Percentiles rank a stretch among this genome's conserved stretches.
Evolutionary conservation across 352 stramenopile species (phyloP).

Genomic region (Globisporangium perplexum): DNA sequence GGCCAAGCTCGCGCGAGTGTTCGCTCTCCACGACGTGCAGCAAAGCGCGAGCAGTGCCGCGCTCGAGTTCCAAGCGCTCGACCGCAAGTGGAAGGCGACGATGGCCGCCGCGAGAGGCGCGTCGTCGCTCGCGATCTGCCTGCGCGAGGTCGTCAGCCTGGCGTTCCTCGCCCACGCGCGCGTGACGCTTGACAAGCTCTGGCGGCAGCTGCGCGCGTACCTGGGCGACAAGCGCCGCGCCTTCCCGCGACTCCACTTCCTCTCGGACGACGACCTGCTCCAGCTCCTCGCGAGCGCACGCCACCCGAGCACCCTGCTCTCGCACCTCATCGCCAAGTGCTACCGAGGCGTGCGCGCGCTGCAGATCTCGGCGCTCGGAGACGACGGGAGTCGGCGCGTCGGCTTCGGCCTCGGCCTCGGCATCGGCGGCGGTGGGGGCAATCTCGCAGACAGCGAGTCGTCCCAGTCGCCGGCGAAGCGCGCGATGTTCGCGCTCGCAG

Average conservation of each 20-base stretch:
- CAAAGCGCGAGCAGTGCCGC: conserved; percentile 44
- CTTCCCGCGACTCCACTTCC: conserved; percentile 57
- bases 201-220: conserved; percentile 45
- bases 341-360: conserved; percentile 38
- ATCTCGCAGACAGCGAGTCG: neutral
- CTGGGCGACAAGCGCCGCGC: conserved; percentile 50
- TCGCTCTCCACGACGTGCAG: conserved; percentile 47
- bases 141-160: conserved; percentile 52
- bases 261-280: conserved; percentile 60
- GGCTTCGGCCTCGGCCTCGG: too few relatives aligned
- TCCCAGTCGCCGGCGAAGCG: neutral
- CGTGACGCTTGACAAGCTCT: conserved; percentile 45
- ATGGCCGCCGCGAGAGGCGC: conserved; percentile 49
- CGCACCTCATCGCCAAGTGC: conserved; percentile 43
- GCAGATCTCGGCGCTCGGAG: conserved; percentile 15
- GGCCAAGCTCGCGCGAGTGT: conserved; percentile 38
- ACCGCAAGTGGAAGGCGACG: conserved; percentile 67
- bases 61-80: conserved; percentile 54
- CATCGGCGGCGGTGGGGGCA: neutral
- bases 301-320: conserved; percentile 24
- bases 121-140: conserved; percentile 41
- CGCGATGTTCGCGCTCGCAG: conserved; percentile 6
- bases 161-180: conserved; percentile 39
- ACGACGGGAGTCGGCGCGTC: too few relatives aligned
- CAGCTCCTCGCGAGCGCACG: conserved; percentile 45